Percentiles rank a stretch among this genome's conserved stretches.
Conservation (phyloP, 257 asterid genomes). For the Petrea volubilis region DNA sequence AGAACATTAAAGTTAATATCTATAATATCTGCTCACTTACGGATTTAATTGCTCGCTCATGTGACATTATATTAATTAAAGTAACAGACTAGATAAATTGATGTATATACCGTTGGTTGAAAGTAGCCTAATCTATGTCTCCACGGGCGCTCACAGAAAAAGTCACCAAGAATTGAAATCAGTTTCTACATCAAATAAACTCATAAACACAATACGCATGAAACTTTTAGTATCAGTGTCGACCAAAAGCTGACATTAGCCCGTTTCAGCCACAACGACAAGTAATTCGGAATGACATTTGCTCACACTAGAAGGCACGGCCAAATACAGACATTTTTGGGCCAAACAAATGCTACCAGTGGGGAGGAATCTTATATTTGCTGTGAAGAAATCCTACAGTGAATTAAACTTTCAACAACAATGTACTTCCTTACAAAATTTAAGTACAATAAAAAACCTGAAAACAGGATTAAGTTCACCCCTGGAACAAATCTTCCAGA, state of each 20-base stretch:
- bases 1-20: background rate
- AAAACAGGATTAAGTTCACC: slow-evolving; percentile 5
- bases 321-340: no score
- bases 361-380: background rate
- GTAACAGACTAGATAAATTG: background rate
- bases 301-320: background rate
- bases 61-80: background rate
- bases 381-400: background rate
- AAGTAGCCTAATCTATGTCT: background rate
- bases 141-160: background rate
- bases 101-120: background rate
- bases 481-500: slow-evolving; percentile 9
- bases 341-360: background rate
- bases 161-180: background rate
- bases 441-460: background rate
- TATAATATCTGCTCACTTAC: background rate
- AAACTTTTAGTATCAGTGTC: background rate
- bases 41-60: background rate
- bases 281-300: background rate
- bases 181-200: background rate
- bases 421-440: background rate
- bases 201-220: background rate
- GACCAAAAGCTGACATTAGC: background rate
- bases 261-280: slow-evolving; percentile 9
- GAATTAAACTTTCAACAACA: background rate